Percentiles rank a stretch among this genome's conserved stretches.
These are phyloP conservation scores for Salix viminalis DNA, from an alignment of 345 rosid genomes.

Conservation along the genomic window DNA sequence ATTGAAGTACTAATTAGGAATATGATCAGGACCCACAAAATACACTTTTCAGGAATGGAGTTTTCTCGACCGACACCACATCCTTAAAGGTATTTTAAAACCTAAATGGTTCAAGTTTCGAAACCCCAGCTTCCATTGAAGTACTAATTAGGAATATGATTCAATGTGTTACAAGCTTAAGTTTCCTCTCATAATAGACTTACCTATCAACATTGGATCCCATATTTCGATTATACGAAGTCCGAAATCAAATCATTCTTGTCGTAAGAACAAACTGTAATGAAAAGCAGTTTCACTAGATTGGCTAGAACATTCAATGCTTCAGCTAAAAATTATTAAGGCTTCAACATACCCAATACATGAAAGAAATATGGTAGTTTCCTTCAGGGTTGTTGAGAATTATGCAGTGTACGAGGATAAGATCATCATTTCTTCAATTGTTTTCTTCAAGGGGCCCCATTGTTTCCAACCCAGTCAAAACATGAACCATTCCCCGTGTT, in stretches of 20 bases:
- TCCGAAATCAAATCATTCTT: neutral
- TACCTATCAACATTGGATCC: neutral
- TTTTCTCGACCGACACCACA: no score
- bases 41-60: no score
- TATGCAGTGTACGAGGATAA: neutral
- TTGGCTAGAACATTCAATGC: neutral
- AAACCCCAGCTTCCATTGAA: neutral
- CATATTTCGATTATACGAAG: neutral
- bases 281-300: neutral
- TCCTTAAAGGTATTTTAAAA: no score
- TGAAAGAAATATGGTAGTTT: neutral
- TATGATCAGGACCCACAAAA: no score
- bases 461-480: neutral
- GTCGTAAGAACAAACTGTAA: neutral
- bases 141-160: neutral
- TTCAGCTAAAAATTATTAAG: neutral
- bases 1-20: no score
- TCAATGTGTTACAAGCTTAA: neutral
- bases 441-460: neutral
- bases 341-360: neutral
- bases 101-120: no score
- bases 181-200: neutral
- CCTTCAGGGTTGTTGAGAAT: neutral
- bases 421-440: neutral
- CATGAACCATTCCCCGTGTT: neutral